Evolutionary conservation across 2,329 filamentous ascomycete genomes (phyloP), one percentile per base, ranked within the genome.

Genomic region (Hypoxylon sp.): DNA sequence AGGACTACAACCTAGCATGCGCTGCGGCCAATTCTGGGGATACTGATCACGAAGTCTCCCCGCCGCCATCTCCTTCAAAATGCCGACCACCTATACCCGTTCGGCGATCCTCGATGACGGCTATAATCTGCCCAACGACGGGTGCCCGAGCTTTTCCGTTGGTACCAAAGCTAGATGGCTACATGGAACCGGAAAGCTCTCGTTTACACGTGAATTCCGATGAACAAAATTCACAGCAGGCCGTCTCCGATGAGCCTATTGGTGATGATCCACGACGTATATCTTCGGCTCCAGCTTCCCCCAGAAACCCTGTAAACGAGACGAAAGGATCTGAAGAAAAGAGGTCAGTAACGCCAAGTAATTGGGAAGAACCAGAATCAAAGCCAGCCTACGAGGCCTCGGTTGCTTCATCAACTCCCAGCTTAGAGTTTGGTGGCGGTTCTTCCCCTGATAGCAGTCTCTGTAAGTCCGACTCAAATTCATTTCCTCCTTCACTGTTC

Each of bases 371-470:
- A 44, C 24, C 24, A 24, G 59, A 63, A 58, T 47, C 68, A 19
- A 47, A 50, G 56, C 53, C 66, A 62, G 58, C 62, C n/a, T 71
- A 70, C 32, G 62, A 62, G 10, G 66, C 70, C n/a, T 72, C 72
- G 37, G 72, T 65, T 62, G 60, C 64, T 60, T 76, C 76, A 15
- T 73, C 72, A 19, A 76, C 77, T 2, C 76, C 77, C 2, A 77
- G 76, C 27, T 58, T 79, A 4, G 67, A 75, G n/a, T 75, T 59
- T 24, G 72, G 73, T 2, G 68, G 62, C 24, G 72, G 71, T 39
- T 70, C 72, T 19, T 78, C 77, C 10, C 70, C 74, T 42, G 67
- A 69, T 6, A 78, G 76, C 56, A 77, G 74, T 56, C 21, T 75
- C n/a, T 24, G 68, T 70, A 65, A 59, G 68, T 65, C 15, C 5